These are phyloP conservation scores for Euphrasia arctica DNA, from an alignment of 305 asterid species.

Conservation along the genomic window DNA sequence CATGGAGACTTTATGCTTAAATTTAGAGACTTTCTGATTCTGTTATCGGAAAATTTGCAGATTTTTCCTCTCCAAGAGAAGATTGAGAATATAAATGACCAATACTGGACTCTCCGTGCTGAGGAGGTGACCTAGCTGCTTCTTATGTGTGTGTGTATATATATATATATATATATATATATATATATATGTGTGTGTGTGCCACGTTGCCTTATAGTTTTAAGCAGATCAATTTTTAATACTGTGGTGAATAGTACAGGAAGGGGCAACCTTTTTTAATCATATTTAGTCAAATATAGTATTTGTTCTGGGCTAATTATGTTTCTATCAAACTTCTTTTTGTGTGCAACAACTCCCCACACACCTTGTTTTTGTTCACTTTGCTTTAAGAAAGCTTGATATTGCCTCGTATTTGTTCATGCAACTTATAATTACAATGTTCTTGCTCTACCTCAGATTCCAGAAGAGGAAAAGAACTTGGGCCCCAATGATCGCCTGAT, in stretches of 20 bases:
- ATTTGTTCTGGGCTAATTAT: not conserved
- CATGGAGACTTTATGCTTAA: not conserved
- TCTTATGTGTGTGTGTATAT: not conserved
- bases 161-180: not conserved
- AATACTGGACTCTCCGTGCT: slow-evolving; percentile 55
- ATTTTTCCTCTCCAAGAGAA: slow-evolving; percentile 47
- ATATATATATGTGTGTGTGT: no score
- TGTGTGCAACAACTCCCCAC: not conserved
- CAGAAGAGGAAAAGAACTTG: slow-evolving; percentile 49
- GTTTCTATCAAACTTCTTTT: not conserved
- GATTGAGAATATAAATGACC: slow-evolving; percentile 59
- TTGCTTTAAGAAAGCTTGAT: slow-evolving; percentile 3
- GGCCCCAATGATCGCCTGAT: slow-evolving; percentile 27
- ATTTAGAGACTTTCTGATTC: slow-evolving; percentile 11
- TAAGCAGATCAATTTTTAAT: no score
- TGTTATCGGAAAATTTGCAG: slow-evolving; percentile 30
- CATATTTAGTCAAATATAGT: not conserved
- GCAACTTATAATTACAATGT: not conserved
- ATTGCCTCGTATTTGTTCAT: not conserved
- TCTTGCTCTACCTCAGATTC: slow-evolving; percentile 30
- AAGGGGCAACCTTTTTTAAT: not conserved
- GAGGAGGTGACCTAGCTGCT: slow-evolving; percentile 40
- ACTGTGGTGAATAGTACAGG: no score
- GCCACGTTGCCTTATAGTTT: no score
- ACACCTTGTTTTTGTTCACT: not conserved